Evolutionary conservation across 2,329 filamentous ascomycete genomes (phyloP), one percentile per base, ranked within the genome.

Genomic region (Colletotrichum plurivorum): DNA sequence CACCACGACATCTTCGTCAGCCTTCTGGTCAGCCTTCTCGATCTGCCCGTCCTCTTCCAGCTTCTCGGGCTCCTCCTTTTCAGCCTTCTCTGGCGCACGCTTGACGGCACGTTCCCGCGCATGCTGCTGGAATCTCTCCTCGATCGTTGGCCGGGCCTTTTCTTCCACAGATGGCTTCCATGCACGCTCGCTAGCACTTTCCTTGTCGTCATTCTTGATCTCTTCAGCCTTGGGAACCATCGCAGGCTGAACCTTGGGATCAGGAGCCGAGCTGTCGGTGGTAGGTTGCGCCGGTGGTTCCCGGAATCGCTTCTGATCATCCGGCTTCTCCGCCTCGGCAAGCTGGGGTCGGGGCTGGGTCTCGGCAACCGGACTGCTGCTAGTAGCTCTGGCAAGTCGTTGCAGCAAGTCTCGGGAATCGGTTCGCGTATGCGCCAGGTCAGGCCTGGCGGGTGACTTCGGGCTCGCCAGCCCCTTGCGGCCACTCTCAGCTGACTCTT

Each of bases 341-440:
- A 43, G 52, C n/a, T 20, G 57, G 39, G 45, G 41, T 31, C 57
- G 59, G 9, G 63, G 16, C 43, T 81, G 77, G 15, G 76, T 71
- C 3, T 79, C 75, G 22, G 84, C 48, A 25, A 31, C 39, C 12
- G 58, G 84, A 66, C 83, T 87, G 64, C 78, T 79, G 73, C 82
- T 86, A 39, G 84, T 78, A 53, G 82, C 85, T 57, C 83, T 81
- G 22, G 85, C 84, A 71, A 89, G 78, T 60, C 81, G 82, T 68
- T 83, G 84, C 57, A 88, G 76, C 52, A 88, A 67, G 48, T 88
- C 86, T 46, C 81, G 79, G 4, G 85, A 84, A 66, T 87, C 83
- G 22, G 78, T 79, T 18, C 75, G 74, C 6, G 73, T 71, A 41
- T 77, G 72, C 22, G 72, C 60, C 7, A 27, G 39, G 8, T 43